A percentile compares a stretch with the other conserved stretches of the same genome.
phyloP scores from a whole-genome alignment of 768 basidiomycete genomes.

The Hygrocybe coccinea region DNA sequence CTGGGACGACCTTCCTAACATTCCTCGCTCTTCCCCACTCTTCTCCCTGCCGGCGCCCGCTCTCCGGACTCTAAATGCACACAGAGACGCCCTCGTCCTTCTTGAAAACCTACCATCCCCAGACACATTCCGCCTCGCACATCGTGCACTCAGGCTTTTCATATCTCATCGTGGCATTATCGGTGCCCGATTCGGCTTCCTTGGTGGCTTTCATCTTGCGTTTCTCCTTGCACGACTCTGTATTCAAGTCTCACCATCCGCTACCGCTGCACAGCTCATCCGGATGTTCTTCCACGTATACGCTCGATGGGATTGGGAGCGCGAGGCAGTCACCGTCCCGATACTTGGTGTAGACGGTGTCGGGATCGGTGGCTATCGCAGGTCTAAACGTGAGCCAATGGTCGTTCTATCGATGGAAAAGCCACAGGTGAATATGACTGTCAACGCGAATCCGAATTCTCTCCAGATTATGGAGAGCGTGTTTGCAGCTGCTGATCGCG shows the following conservation, averaged over 20 bases:
- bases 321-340: conserved; percentile 1
- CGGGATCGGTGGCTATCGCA: background rate
- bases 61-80: conserved; percentile 7
- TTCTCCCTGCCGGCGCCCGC: conserved; percentile 1
- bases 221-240: conserved; percentile 5
- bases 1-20: conserved; percentile 2
- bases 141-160: conserved; percentile 8
- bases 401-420: conserved; percentile 5
- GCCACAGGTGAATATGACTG: conserved; percentile 6
- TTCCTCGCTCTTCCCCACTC: conserved; percentile 6
- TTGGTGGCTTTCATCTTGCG: conserved; percentile 5
- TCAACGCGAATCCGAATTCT: conserved; percentile 2
- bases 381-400: conserved; percentile 4
- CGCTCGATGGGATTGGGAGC: conserved; percentile 7
- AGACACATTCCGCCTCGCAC: conserved; percentile 2
- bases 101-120: background rate
- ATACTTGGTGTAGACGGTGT: background rate
- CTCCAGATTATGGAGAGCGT: background rate
- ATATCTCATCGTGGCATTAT: background rate
- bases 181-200: conserved; percentile 8
- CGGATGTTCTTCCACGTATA: conserved; percentile 3
- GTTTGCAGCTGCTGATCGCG: background rate
- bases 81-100: conserved; percentile 2
- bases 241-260: background rate
- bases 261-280: conserved; percentile 1